Percentiles rank a stretch among this genome's conserved stretches.
Evolutionary conservation across 164 flowering plant genomes (phyloP).

Genomic region (Umbilicus rupestris): DNA sequence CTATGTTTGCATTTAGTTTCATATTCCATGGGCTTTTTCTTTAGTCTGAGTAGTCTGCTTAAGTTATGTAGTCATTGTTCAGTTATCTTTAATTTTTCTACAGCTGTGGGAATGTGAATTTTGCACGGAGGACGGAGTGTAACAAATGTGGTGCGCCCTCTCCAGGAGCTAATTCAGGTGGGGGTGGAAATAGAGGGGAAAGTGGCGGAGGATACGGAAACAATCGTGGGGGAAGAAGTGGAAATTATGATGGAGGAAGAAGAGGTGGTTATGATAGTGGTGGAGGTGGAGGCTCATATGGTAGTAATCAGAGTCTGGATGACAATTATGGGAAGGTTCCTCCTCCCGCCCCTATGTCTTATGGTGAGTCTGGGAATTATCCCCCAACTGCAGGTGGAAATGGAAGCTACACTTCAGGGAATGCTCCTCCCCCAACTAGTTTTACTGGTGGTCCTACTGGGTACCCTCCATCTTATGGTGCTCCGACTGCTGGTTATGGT

Average conservation of each 20-base stretch:
- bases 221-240: constrained; percentile 31
- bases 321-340: constrained; percentile 53
- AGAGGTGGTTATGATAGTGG: constrained; percentile 17
- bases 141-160: constrained; percentile 86
- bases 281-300: constrained; percentile 32
- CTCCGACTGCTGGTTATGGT: constrained; percentile 38
- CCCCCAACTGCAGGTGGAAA: constrained; percentile 42
- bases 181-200: constrained; percentile 36
- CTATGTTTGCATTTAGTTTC: neutral
- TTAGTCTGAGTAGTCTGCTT: neutral
- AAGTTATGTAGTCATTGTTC: constrained; percentile 8
- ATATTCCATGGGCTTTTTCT: neutral
- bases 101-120: constrained; percentile 93
- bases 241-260: constrained; percentile 24
- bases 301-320: constrained; percentile 44
- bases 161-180: constrained; percentile 41
- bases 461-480: constrained; percentile 80
- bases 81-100: constrained; percentile 21
- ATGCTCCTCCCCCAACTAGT: constrained; percentile 76
- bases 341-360: constrained; percentile 45
- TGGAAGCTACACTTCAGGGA: constrained; percentile 48
- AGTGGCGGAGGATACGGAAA: constrained; percentile 28
- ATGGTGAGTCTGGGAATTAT: constrained; percentile 42
- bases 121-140: constrained; percentile 83
- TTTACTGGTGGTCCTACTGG: constrained; percentile 64